Base-by-base conservation (phyloP, 768 basidiomycete species). In the Thelephora aurantiotincta region DNA sequence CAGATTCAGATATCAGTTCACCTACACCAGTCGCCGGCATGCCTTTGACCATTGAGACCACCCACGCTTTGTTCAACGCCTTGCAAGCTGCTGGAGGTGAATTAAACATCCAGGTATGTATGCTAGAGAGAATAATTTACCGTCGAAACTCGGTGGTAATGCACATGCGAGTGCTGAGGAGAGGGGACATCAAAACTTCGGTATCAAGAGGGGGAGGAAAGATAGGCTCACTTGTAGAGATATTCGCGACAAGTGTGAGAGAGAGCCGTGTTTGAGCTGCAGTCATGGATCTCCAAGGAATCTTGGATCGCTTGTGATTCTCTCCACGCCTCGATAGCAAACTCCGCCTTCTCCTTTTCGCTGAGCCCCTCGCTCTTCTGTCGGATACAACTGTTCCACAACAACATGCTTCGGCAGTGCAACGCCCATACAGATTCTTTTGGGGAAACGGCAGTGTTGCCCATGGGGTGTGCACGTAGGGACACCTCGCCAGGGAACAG, bases 371-470 rank as follows among this genome's bases (percentile, higher is more conserved):
- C 66, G 47, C 67, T 65, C 44, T 72, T 58, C 22, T 78, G 64
- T 2, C 75, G 74, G 43, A 71, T 69, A 52, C 76, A 79, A 57
- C 78, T 80, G 55, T 75, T 82, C 83, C 84, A 89, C 3, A 88
- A 67, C 9, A 89, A 70, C 80, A 88, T 82, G 58, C 77, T 77
- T 33, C 86, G 77, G 62, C 83, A 86, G 55, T 85, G 85, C 22
- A 89, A 65, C 0, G 82, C 85, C 85, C 85, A 88, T 1, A 89
- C 71, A 13, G 80, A 78, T 51, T 88, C 82, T 58, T 86, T 88
- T 13, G 78, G 71, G 14, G 79, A 79, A 33, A 30, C 26, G 26
- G 26, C 26, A 30, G 26, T 9, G 26, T 30, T 9, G 26, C 69
- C 70, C 46, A 63, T 63, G 19, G 66, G 62, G 36, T 65, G 62